These are phyloP conservation scores for Talaromyces proteolyticus DNA, from an alignment of 495 filamentous ascomycete species.

Conservation along the genomic window DNA sequence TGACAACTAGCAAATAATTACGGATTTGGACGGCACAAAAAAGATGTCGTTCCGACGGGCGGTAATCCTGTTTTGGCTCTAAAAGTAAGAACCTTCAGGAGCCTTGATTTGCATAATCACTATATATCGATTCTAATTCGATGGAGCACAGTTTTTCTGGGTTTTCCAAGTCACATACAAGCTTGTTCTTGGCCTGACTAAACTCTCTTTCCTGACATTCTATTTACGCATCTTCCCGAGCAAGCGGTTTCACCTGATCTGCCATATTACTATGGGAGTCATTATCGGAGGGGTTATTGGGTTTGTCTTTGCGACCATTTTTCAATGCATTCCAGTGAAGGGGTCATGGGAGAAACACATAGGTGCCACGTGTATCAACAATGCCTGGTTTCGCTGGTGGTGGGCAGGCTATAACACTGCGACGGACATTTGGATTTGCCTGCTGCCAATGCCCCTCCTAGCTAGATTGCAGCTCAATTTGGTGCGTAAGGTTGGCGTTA, in stretches of 20 bases:
- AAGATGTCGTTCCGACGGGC: slow-evolving; percentile 9
- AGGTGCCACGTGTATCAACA: slow-evolving; percentile 12
- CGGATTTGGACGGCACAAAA: slow-evolving; percentile 12
- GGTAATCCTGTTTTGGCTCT: slow-evolving; percentile 9
- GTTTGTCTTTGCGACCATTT: slow-evolving; percentile 29
- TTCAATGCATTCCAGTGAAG: slow-evolving; percentile 35
- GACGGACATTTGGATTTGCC: slow-evolving; percentile 33
- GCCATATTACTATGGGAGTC: slow-evolving; percentile 13
- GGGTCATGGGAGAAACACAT: slow-evolving; percentile 28
- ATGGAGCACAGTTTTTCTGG: slow-evolving; percentile 21
- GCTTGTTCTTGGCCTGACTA: slow-evolving; percentile 25
- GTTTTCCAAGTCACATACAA: slow-evolving; percentile 32
- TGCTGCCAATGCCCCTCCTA: slow-evolving; percentile 34
- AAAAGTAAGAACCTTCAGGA: slow-evolving; percentile 14
- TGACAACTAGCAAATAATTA: slow-evolving; percentile 10
- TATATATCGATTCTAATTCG: not conserved
- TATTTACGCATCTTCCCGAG: slow-evolving; percentile 30
- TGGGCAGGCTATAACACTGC: slow-evolving; percentile 23
- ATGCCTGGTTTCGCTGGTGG: slow-evolving; percentile 14
- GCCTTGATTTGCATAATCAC: not conserved
- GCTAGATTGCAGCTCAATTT: slow-evolving; percentile 29
- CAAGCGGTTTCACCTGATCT: slow-evolving; percentile 17
- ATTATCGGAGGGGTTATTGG: slow-evolving; percentile 11
- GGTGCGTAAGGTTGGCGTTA: slow-evolving; percentile 28
- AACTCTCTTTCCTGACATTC: slow-evolving; percentile 27